A percentile compares a stretch with the other conserved stretches of the same genome.
These are phyloP conservation scores for Cladosporium sp. DNA, from an alignment of 2,329 filamentous ascomycete species.

Conservation along the genomic window DNA sequence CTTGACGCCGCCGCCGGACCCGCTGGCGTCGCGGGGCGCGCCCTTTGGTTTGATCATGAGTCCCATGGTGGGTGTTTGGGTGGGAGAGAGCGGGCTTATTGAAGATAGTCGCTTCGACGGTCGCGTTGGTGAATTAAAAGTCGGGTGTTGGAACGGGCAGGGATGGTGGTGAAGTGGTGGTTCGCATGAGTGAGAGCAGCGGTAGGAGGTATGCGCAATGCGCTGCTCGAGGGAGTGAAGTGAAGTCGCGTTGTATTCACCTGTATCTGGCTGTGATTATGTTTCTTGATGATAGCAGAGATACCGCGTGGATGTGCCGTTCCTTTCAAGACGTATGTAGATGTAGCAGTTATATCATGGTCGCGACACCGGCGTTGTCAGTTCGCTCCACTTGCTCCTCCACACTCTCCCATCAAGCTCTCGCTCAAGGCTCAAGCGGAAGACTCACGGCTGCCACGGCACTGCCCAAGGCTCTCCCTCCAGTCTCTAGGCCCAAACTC, in stretches of 20 bases:
- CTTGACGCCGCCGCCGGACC: constrained; percentile 51
- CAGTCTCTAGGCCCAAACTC: neutral
- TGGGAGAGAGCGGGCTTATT: too few relatives aligned
- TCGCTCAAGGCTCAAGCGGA: neutral
- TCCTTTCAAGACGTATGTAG: too few relatives aligned
- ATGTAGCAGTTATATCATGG: too few relatives aligned
- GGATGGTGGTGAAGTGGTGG: neutral
- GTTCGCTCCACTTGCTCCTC: neutral
- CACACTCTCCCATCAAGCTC: neutral
- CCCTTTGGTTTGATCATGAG: constrained; percentile 32
- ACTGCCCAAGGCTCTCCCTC: too few relatives aligned
- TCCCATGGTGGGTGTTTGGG: constrained; percentile 22
- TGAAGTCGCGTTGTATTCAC: too few relatives aligned
- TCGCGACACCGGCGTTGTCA: neutral
- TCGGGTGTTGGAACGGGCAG: neutral
- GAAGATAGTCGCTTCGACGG: too few relatives aligned
- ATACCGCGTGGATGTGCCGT: too few relatives aligned
- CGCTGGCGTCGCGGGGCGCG: constrained; percentile 23
- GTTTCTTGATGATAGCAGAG: too few relatives aligned
- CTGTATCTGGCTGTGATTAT: too few relatives aligned
- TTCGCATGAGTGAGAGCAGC: neutral
- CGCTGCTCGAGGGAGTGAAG: neutral
- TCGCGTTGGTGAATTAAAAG: too few relatives aligned
- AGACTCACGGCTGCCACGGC: neutral
- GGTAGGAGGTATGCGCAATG: neutral